Evolutionary conservation across 345 rosid genomes (phyloP), one percentile per base, ranked within the genome.

Genomic region (Sisymbrium altissimum): DNA sequence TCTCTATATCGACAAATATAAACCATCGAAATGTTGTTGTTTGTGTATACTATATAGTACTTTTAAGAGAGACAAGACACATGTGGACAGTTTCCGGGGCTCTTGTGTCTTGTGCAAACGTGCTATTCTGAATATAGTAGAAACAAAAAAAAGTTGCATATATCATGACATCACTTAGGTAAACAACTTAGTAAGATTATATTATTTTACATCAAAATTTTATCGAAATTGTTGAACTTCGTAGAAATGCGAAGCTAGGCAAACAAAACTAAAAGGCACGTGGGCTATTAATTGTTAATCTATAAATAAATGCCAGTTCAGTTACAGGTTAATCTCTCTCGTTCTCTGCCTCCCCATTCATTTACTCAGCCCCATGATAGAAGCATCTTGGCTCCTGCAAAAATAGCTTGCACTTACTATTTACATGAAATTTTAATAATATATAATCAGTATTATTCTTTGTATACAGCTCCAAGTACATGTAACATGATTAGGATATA

Each of bases 81-180:
- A 48, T 65, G 58, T 27, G 4, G n/a, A 25, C 52, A 49, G 8
- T 17, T 27, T 17, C 15, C 0, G 17, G 19, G 14, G 38, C 68
- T 61, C 68, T 50, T 17, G 69, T 72, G 69, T 62, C 69, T 72
- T 50, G 76, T 62, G 69, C 69, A 62, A 52, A 29, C 75, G 52
- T 71, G 74, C 57, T 36, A 36, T 7, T 58, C 38, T 48, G 27
- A 35, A 36, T 14, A 14, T 48, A 36, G 57, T 59, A 21, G 12
- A 50, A 21, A 21, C 15, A 17, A 45, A 65, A 9, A 4, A 21
- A 18, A 12, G 59, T 54, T 54, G 11, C 36, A 54, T 54, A 54
- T 29, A 54, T 54, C 19, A 23, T 50, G 32, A 50, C 32, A 56
- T 32, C 40, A 46, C 38, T 58, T 58, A 39, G 49, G 41, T 12